Conservation (phyloP, 1,284 basidiomycete species). For the Rhodofomes roseus region DNA sequence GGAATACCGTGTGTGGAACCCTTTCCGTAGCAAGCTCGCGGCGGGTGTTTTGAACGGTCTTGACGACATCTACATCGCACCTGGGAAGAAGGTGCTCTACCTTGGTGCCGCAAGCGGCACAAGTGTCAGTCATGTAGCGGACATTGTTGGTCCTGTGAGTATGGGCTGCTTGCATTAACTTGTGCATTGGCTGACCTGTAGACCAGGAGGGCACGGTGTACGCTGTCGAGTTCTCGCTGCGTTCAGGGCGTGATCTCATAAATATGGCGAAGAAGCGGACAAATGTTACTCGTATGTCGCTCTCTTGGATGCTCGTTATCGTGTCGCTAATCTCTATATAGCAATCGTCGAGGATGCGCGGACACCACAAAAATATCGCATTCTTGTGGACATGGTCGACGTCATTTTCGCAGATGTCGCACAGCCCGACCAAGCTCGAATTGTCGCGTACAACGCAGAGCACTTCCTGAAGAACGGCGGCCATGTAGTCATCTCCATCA, state of each 20-base stretch:
- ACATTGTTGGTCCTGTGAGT: constrained; percentile 91
- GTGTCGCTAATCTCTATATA: constrained; percentile 27
- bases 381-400: constrained; percentile 91
- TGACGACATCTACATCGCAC: constrained; percentile 91
- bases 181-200: background rate
- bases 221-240: constrained; percentile 96
- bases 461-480: constrained; percentile 96
- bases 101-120: constrained; percentile 97
- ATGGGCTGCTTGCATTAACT: background rate
- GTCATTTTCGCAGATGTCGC: constrained; percentile 98
- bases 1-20: constrained; percentile 99
- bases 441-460: constrained; percentile 91
- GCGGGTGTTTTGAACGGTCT: constrained; percentile 96
- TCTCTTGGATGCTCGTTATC: background rate
- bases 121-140: constrained; percentile 97
- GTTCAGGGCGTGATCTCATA: constrained; percentile 96
- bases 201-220: constrained; percentile 91
- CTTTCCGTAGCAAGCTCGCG: constrained; percentile 96
- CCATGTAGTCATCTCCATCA: constrained; percentile 96
- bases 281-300: constrained; percentile 92
- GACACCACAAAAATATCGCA: constrained; percentile 91
- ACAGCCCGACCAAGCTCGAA: constrained; percentile 97
- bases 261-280: constrained; percentile 99
- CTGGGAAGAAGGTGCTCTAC: constrained; percentile 96
- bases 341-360: constrained; percentile 98